phyloP scores from a whole-genome alignment of 768 basidiomycete genomes.

The Serendipita sp. region DNA sequence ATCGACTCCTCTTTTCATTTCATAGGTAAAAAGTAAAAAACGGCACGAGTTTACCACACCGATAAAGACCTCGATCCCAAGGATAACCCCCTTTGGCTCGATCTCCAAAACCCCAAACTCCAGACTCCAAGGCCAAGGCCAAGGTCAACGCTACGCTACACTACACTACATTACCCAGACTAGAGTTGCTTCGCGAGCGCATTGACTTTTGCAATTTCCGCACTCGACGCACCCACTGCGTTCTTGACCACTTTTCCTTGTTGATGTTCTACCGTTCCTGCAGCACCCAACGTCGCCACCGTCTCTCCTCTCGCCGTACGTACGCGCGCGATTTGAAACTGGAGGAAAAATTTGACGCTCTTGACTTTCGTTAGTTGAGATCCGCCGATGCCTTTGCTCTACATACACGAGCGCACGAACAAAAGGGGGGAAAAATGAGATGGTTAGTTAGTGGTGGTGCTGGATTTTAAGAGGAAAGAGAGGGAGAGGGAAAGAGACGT shows the following conservation, averaged over 20 bases:
- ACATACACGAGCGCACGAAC: background rate
- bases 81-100: too few relatives aligned
- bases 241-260: constrained; percentile 9
- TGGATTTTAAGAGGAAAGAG: too few relatives aligned
- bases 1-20: too few relatives aligned
- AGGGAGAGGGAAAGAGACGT: background rate
- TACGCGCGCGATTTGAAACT: constrained; percentile 13
- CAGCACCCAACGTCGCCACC: constrained; percentile 3
- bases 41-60: too few relatives aligned
- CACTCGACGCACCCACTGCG: background rate
- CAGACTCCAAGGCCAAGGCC: too few relatives aligned
- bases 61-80: too few relatives aligned
- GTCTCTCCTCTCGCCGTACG: constrained; percentile 9
- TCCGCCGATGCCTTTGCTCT: background rate
- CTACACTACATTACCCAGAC: too few relatives aligned
- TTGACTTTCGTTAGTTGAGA: constrained; percentile 10
- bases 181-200: background rate
- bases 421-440: background rate
- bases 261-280: constrained; percentile 12
- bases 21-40: too few relatives aligned
- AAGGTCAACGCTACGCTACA: too few relatives aligned
- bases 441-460: background rate
- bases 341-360: constrained; percentile 13
- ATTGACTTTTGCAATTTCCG: constrained; percentile 6
- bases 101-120: too few relatives aligned